Base-by-base conservation (phyloP, 345 rosid species). In the Eucalyptus paniculata region DNA sequence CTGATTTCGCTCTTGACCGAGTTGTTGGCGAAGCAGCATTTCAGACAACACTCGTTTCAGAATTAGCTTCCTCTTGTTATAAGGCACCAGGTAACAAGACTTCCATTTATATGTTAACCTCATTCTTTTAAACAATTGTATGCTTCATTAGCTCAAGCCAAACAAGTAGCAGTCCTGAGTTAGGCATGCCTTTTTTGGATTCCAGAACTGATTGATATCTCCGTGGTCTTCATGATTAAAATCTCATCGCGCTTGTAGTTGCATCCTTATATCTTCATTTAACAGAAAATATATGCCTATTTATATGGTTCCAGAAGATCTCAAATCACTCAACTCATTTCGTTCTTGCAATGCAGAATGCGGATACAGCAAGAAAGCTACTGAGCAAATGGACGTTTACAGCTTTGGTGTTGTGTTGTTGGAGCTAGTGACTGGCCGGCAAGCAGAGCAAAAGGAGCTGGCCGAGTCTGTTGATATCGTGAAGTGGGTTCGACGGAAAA, bases 401-500 rank as follows among this genome's bases (percentile, higher is more conserved):
- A 94, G 98, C 93, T 96, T 93, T 50, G 99, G 99, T 49, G 97
- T 97, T 40, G 96, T 96, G 91, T 91, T 97, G 40, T 88, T 97
- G 53, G 99, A 97, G 92, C 98, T 97, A 88, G 88, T 97, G 86
- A 94, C 97, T 0, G 99, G 99, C 19, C 93, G 95, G 87, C 94
- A 93, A 91, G 94, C 96, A 60, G 99, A 94, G 86, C 90, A 85
- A 88, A 93, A 91, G 53, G 91, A 91, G 81, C 90, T 96, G 80
- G 88, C 65, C 9, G 96, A 94, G 54, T 94, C 94, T 34, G 90
- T 96, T 56, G 98, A 96, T 86, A 92, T 97, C 11, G 95, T 96
- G 94, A 97, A 93, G 91, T 96, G 95, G 96, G 98, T 97, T 77
- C 92, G 99, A 54, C 92, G 99, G 92, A 97, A 94, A 93, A 96